Evolutionary conservation across 148 eudicot species (phyloP).

Genomic region (Vaccinium vitisidaea): DNA sequence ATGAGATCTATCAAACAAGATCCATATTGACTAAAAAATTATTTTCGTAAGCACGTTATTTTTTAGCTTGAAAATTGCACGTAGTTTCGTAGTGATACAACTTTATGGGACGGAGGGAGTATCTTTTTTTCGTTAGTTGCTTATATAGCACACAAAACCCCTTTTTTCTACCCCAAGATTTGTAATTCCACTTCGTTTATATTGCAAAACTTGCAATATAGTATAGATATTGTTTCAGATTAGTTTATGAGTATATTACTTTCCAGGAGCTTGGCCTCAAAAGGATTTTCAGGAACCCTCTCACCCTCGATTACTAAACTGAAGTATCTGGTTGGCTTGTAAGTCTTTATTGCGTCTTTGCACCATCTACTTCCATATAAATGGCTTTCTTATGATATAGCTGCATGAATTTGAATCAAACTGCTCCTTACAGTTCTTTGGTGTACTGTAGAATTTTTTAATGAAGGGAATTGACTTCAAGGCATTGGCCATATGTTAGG

Average conservation of each 20-base stretch:
- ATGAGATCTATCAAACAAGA: too few relatives aligned
- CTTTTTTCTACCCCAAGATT: not conserved
- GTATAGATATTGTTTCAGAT: not conserved
- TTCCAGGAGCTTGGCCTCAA: conserved; percentile 73
- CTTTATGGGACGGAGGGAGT: too few relatives aligned
- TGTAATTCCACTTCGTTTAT: not conserved
- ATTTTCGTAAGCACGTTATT: too few relatives aligned
- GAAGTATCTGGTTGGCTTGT: conserved; percentile 72
- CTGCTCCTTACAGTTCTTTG: not conserved
- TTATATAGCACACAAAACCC: not conserved
- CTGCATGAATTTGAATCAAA: not conserved
- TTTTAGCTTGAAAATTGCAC: too few relatives aligned
- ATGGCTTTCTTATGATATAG: not conserved
- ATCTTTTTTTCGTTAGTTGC: not conserved
- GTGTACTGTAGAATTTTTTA: too few relatives aligned
- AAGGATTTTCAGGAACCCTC: conserved; percentile 81
- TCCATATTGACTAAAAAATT: too few relatives aligned
- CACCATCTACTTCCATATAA: not conserved
- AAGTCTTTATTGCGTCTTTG: conserved; percentile 31
- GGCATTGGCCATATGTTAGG: too few relatives aligned
- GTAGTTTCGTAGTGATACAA: too few relatives aligned
- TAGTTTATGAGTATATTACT: not conserved
- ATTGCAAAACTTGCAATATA: not conserved
- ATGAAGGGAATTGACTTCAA: too few relatives aligned
- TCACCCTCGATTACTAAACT: conserved; percentile 71